Base-by-base conservation (phyloP, 352 stramenopile genomes). In the Saprolegnia parasitica region DNA sequence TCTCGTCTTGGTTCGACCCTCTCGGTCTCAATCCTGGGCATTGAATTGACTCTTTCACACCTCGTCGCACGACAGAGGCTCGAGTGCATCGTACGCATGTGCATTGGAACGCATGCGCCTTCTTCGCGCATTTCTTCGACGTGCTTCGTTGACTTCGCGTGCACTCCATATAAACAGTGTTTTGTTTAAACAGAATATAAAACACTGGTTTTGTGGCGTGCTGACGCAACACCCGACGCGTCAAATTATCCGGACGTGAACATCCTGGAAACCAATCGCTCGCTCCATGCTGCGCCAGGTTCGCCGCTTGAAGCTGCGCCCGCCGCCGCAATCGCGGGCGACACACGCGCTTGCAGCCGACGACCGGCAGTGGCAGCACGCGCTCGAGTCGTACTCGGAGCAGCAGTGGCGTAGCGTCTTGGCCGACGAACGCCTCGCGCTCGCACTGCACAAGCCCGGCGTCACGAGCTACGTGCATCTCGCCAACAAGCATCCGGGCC, bases 391-490 rank as follows among this genome's bases (percentile, higher is more conserved):
- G 35, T n/a, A 21, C n/a, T 60, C 52, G 16, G 20, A 15, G 13
- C 11, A 16, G 24, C 24, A 60, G 35, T 60, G 52, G 52, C 52
- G 20, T 4, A 20, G 16, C 11, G 13, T 60, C 11, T n/a, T 60
- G 35, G 35, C 52, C 11, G 13, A 60, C 35, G 52, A 15, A 11
- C 52, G 9, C n/a, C n/a, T 60, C 11, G 52, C 52, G 11, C 11
- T 9, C 11, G 11, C 11, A 10, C 20, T 60, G 52, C 52, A 60
- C 35, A 60, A 60, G n/a, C 24, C 24, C 20, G 52, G 35, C 24
- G 42, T n/a, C 11, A n/a, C 42, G 42, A 60, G 35, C 52, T 60
- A 60, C 35, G 52, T 40, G 24, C 52, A 60, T 20, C 24, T 60
- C 35, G 52, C 35, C 11, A 40, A 18, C 24, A 60, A 60, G 35